phyloP scores from a whole-genome alignment of 2,329 filamentous ascomycete genomes.

The Blumeriella jaapii region DNA sequence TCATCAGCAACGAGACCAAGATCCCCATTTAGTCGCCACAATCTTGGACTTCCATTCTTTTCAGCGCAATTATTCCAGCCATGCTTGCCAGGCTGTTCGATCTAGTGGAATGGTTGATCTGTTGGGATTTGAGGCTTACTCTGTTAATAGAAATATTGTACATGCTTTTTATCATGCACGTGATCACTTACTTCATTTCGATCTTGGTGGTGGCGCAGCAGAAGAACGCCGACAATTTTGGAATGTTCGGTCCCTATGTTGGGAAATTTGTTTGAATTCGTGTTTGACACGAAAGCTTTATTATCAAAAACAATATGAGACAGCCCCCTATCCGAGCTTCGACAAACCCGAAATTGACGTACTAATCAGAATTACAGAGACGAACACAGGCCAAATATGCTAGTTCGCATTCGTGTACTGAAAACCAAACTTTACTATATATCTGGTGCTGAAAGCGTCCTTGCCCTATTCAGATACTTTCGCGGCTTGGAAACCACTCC shows the following conservation, averaged over 20 bases:
- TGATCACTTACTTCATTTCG: constrained; percentile 8
- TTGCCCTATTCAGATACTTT: constrained; percentile 13
- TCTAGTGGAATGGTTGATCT: constrained; percentile 1
- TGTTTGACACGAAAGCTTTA: constrained; percentile 10
- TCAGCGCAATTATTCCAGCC: too few species aligned
- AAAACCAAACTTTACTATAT: constrained; percentile 13
- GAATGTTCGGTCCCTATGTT: constrained; percentile 14
- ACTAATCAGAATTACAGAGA: constrained; percentile 5
- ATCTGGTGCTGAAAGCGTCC: constrained; percentile 13
- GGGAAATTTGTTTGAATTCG: constrained; percentile 15
- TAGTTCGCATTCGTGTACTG: constrained; percentile 12
- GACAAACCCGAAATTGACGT: background rate
- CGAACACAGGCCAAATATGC: constrained; percentile 9
- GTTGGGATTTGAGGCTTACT: constrained; percentile 6
- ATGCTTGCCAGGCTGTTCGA: constrained; percentile 8
- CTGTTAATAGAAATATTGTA: background rate
- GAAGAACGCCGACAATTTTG: constrained; percentile 11
- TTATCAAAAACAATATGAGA: constrained; percentile 10
- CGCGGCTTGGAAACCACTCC: constrained; percentile 11
- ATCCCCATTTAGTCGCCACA: too few species aligned
- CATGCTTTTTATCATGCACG: constrained; percentile 4
- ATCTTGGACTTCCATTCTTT: too few species aligned
- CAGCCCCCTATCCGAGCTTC: background rate
- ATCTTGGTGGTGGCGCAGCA: constrained; percentile 1
- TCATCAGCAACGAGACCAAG: too few species aligned